These are phyloP conservation scores for Bassia scoparia DNA, from an alignment of 148 eudicot genomes.

Conservation along the genomic window DNA sequence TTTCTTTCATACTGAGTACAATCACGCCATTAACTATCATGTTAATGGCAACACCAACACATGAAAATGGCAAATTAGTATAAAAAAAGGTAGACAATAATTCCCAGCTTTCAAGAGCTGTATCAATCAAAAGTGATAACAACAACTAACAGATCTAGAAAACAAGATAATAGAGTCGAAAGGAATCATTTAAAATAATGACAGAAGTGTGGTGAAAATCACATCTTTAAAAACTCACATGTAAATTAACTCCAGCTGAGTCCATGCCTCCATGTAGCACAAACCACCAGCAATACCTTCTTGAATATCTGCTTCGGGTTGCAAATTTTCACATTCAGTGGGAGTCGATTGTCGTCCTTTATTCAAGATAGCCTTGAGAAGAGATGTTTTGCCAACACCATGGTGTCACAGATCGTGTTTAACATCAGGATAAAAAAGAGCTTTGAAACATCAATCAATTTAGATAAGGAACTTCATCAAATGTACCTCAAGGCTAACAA, in stretches of 20 bases:
- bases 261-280: conserved; percentile 82
- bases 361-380: conserved; percentile 75
- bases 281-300: conserved; percentile 91
- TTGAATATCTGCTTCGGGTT: conserved; percentile 52
- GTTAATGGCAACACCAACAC: not conserved
- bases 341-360: conserved; percentile 37
- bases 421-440: conserved; percentile 6
- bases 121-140: not conserved
- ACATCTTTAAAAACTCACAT: conserved; percentile 41
- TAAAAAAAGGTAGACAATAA: not conserved
- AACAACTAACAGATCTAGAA: not conserved
- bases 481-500: conserved; percentile 94
- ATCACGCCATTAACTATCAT: not conserved
- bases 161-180: not conserved
- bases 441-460: not conserved
- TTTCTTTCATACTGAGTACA: not conserved
- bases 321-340: conserved; percentile 42
- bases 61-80: not conserved
- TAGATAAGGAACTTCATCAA: not conserved
- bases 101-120: not conserved
- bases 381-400: conserved; percentile 98
- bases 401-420: conserved; percentile 27
- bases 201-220: conserved; percentile 3
- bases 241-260: conserved; percentile 82
- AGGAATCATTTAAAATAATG: not conserved